phyloP scores from a whole-genome alignment of 2,329 filamentous ascomycete genomes.

The Talaromyces islandicus region DNA sequence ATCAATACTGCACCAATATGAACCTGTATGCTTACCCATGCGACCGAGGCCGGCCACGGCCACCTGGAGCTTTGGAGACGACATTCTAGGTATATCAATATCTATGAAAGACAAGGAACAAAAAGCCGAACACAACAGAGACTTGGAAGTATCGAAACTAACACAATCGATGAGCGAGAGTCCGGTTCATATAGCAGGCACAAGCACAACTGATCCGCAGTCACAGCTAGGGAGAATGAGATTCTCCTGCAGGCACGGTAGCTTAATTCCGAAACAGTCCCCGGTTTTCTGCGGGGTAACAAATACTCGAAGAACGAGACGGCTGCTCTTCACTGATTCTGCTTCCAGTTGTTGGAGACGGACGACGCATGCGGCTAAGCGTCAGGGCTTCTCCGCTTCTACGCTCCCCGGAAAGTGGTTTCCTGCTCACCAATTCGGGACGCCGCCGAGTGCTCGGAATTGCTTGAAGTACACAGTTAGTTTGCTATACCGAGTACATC shows the following conservation, averaged over 20 bases:
- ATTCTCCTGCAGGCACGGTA: neutral
- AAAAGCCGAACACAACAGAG: neutral
- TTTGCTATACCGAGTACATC: neutral
- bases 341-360: neutral
- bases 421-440: neutral
- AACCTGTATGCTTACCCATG: constrained; percentile 16
- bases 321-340: neutral
- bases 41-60: constrained; percentile 9
- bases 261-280: neutral
- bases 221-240: neutral
- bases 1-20: neutral
- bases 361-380: neutral
- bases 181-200: neutral
- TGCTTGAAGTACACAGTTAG: neutral
- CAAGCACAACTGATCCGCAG: neutral
- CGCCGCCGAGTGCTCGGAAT: neutral
- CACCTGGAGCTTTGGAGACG: constrained; percentile 7
- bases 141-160: neutral
- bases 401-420: neutral
- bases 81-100: neutral
- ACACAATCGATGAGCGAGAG: neutral
- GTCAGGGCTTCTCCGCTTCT: neutral
- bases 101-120: neutral
- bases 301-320: no score
- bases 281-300: neutral